Conservation (phyloP, 768 basidiomycete species). For the Mycena galopus region DNA sequence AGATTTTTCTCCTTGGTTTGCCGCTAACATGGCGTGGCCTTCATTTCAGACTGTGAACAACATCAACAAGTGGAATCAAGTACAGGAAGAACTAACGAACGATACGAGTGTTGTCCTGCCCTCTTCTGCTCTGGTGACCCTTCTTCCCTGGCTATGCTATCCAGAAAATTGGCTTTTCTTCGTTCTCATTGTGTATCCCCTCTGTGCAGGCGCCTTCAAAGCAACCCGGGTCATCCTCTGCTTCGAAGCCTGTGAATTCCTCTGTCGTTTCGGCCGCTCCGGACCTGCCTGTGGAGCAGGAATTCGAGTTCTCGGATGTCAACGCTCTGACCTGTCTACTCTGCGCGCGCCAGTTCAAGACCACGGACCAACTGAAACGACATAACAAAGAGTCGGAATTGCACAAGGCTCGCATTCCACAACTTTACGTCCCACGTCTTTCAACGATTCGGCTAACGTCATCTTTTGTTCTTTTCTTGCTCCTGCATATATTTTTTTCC, state of each 20-base stretch:
- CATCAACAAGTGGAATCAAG: constrained; percentile 97
- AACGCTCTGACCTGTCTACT: constrained; percentile 85
- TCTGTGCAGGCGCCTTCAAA: constrained; percentile 45
- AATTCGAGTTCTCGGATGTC: constrained; percentile 89
- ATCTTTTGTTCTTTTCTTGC: constrained; percentile 39
- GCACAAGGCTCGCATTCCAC: constrained; percentile 84
- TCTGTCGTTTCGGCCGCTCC: constrained; percentile 33
- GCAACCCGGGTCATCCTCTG: constrained; percentile 37
- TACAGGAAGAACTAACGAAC: constrained; percentile 87
- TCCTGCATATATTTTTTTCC: constrained; percentile 25
- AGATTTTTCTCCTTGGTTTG: background rate
- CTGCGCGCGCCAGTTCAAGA: constrained; percentile 94
- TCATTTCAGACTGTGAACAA: constrained; percentile 80
- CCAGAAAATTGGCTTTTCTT: constrained; percentile 38
- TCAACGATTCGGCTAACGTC: constrained; percentile 30
- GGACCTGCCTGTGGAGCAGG: constrained; percentile 60
- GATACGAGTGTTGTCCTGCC: constrained; percentile 45
- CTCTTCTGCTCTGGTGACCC: constrained; percentile 50
- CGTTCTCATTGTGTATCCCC: constrained; percentile 43
- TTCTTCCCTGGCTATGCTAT: constrained; percentile 44
- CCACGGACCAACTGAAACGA: constrained; percentile 83
- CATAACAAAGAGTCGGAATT: constrained; percentile 95
- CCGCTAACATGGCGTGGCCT: background rate
- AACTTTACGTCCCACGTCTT: constrained; percentile 48
- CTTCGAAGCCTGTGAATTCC: constrained; percentile 30